Evolutionary conservation across 208 protist species (phyloP), one percentile per base, ranked within the genome.

Genomic region (Strigomonas culicis): DNA sequence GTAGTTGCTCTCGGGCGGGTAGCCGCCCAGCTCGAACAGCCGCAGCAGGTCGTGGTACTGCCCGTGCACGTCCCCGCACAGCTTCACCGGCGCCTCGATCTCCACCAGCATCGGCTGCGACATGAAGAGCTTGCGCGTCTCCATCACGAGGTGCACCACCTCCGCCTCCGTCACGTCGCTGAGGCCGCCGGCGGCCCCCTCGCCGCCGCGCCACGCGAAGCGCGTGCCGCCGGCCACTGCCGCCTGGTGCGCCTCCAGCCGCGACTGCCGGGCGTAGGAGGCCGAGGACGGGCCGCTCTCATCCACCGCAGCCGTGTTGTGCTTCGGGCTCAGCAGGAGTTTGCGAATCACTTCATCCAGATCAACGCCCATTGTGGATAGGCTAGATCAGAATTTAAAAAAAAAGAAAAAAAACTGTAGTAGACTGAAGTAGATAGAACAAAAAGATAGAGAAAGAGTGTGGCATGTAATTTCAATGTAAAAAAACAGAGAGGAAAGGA

Each of bases 31-130:
- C 47, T 81, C 67, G 32, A 98, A 99, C 63, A 93, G 71, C 11
- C 68, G 67, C 0, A 90, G 56, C 10, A 94, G 68, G 70, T 96
- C 90, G 52, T 70, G 49, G 70, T 85, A 93, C 63, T 96, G 86
- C 4, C 88, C 90, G 61, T 96, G 90, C 27, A 96, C 74, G 39
- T 96, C 88, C 15, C 87, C 90, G 46, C 88, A 94, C 32, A 97
- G 62, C 65, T 94, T 86, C 19, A 97, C 80, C 34, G 90, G 93
- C 10, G 90, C 87, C 22, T 66, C 55, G 0, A 95, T 75, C 70
- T 95, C 85, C 2, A 97, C 41, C 47, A 97, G 68, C 78, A 85
- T 86, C 34, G 86, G 39, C 75, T 97, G 91, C 30, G 79, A 89
- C 82, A 96, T 93, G 70, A 97, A 95, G 19, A 96, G 34, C 69